These are phyloP conservation scores for Botrytis byssoidea DNA, from an alignment of 2,329 filamentous ascomycete species.

Conservation along the genomic window DNA sequence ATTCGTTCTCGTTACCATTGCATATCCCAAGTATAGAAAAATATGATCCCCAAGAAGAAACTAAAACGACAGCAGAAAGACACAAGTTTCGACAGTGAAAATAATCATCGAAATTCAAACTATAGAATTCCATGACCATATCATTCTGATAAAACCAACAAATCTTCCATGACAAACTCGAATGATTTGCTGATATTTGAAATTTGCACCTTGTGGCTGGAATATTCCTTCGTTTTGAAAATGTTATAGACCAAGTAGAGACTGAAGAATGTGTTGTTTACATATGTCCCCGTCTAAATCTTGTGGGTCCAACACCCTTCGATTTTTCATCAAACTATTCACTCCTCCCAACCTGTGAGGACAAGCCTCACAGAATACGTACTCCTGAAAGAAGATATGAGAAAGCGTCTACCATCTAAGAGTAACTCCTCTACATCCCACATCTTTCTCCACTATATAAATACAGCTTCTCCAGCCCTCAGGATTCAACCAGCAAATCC, in stretches of 20 bases:
- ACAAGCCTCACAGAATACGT: neutral
- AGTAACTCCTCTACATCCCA: neutral
- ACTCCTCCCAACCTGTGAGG: neutral
- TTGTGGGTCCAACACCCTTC: neutral
- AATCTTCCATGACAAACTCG: too few species aligned
- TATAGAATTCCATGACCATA: too few species aligned
- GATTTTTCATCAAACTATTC: neutral
- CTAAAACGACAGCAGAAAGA: neutral
- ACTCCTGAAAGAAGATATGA: neutral
- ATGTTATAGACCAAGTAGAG: too few species aligned
- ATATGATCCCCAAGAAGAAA: neutral
- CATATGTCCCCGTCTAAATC: accelerated
- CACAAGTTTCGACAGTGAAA: neutral
- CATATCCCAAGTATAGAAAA: accelerated
- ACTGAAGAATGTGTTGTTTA: neutral
- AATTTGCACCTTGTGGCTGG: too few species aligned
- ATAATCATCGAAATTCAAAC: accelerated
- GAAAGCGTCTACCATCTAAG: neutral
- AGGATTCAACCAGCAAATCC: neutral
- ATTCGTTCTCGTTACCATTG: accelerated
- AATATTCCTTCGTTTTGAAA: too few species aligned
- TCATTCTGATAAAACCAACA: too few species aligned
- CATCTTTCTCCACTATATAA: neutral
- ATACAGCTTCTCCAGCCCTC: neutral
- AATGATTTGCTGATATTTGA: too few species aligned